Base-by-base conservation (phyloP, 331 rosid species). In the Acacia pycnantha region DNA sequence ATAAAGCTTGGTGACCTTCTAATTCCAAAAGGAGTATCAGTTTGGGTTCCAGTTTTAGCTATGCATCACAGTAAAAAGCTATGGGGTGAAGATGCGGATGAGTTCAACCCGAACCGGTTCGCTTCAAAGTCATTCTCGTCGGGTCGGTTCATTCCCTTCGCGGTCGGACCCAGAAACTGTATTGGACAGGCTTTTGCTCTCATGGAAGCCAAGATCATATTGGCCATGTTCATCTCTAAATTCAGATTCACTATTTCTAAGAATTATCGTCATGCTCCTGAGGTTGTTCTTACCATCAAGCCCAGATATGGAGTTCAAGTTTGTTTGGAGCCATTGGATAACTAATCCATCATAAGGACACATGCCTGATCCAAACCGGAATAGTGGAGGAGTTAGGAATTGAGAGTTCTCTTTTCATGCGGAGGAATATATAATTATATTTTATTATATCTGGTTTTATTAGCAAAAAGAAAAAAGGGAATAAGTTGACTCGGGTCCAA, bases 21-120 rank as follows among this genome's bases (percentile, higher is more conserved):
- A 43, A 92, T 96, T 53, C 99, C 99, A 0, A 94, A 94, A 79
- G 99, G 99, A 1, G 82, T 96, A 22, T 94, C 99, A 40, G 87
- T 96, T 81, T 96, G 99, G 99, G 94, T 96, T 2, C 99, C 99
- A 3, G 97, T 96, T 37, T 76, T 96, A 51, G 99, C 99, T 21
- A 96, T 96, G 82, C 98, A 96, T 79, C 99, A 96, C 33, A 93
- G 94, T 61, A 85, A 90, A 82, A 94, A 91, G 29, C 1, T 93
- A 44, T 96, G 99, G 98, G 99, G 99, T 0, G 88, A 94, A 82
- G 98, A 96, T 83, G 99, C 90, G 13, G 94, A 96, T 82, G 94
- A 92, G 84, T 96, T 96, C 83, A 92, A 96, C 71, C 99, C 99
- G 0, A 88, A 91, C 29, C 89, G 99, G 62, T 96, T 96, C 74